Evolutionary conservation across 2,329 filamentous ascomycete species (phyloP), one percentile per base, ranked within the genome.

Genomic region (Xylariaceae sp.): DNA sequence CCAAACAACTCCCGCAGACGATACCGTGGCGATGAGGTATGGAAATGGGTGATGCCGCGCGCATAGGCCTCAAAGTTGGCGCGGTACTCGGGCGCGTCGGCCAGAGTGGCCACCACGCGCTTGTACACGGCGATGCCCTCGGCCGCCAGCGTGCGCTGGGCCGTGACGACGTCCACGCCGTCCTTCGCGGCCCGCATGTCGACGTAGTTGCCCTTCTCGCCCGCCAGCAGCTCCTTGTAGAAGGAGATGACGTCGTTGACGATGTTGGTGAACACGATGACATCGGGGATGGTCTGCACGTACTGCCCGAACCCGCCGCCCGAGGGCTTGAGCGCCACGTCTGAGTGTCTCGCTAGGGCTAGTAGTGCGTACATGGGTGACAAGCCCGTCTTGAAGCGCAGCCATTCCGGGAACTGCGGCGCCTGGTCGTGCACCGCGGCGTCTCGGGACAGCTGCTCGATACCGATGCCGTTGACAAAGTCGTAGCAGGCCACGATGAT

Each of bases 171-270:
- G 11, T 45, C 41, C 19, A 50, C 36, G 33, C 51, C 47, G 13
- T 53, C 51, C 34, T 38, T 50, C 22, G 34, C 47, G 47, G 51
- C 51, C 41, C 47, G 47, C 34, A 41, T 40, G 33, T 53, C 47
- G 31, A 53, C 45, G 33, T 53, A 53, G 46, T 53, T 53, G 41
- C 50, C 50, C 41, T 53, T 50, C 28, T 53, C 46, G 22, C 50
- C 50, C 5, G 50, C 41, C 11, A 41, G 31, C 33, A 49, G n/a
- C 47, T 53, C 46, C 50, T 53, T 53, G 46, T 53, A 53, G 45
- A 53, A 53, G 50, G 50, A 53, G 46, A 53, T 49, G 46, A 53
- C 50, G 40, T 53, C 50, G 46, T 53, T 53, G 40, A 45, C 41
- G 28, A 49, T 44, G 46, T 53, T 53, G 41, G 50, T 50, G 17